Percentiles rank a stretch among this genome's conserved stretches.
phyloP scores from a whole-genome alignment of 441 rosid species.

The Populus hybrid region DNA sequence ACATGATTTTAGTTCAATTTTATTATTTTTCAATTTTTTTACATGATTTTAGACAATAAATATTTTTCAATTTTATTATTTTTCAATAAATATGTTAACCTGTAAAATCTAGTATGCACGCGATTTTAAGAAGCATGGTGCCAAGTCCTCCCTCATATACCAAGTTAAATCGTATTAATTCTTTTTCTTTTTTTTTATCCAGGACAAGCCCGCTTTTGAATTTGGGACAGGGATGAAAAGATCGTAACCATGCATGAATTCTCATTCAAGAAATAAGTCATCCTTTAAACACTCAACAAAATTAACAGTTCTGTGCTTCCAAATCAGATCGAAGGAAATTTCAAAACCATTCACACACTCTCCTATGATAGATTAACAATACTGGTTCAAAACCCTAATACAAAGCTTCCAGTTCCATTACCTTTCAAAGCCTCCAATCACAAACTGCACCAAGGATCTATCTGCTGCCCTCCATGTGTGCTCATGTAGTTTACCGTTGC shows the following conservation, averaged over 20 bases:
- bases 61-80: too few species aligned
- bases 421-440: background rate
- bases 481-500: background rate
- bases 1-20: too few species aligned
- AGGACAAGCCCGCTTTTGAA: background rate
- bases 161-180: too few species aligned
- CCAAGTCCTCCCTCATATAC: too few species aligned
- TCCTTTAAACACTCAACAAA: background rate
- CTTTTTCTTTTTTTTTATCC: too few species aligned
- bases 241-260: background rate
- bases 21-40: too few species aligned
- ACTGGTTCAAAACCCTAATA: background rate
- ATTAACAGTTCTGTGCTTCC: background rate
- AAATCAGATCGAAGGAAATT: background rate
- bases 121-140: too few species aligned
- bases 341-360: constrained; percentile 3
- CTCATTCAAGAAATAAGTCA: background rate
- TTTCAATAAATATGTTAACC: too few species aligned
- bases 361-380: background rate
- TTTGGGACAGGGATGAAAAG: background rate
- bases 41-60: too few species aligned
- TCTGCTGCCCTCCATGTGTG: background rate
- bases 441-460: background rate
- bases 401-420: constrained; percentile 10
- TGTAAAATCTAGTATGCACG: too few species aligned